These are phyloP conservation scores for Rugosomyces carneus DNA, from an alignment of 1,284 basidiomycete species.

Conservation along the genomic window DNA sequence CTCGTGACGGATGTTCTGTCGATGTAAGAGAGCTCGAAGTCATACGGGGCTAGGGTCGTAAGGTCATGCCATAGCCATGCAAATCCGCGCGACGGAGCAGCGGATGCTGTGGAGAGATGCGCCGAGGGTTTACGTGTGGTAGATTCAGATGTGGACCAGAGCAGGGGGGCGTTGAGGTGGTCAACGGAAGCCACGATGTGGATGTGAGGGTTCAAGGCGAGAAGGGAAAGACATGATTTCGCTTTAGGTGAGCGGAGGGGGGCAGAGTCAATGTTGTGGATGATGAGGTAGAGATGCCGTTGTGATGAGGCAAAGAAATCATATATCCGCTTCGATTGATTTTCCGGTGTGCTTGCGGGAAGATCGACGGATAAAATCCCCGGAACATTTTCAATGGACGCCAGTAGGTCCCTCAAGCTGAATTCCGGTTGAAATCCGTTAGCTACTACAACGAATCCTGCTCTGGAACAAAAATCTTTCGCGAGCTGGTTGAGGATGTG, in stretches of 20 bases:
- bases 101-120: slow-evolving; percentile 12
- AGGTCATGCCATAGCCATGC: slow-evolving; percentile 87
- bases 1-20: slow-evolving; percentile 60
- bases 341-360: slow-evolving; percentile 42
- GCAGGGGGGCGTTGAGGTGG: slow-evolving; percentile 73
- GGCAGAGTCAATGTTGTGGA: slow-evolving; percentile 85
- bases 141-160: slow-evolving; percentile 65
- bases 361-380: slow-evolving; percentile 37
- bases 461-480: slow-evolving; percentile 41
- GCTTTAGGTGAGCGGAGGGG: slow-evolving; percentile 58
- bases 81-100: slow-evolving; percentile 51
- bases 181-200: slow-evolving; percentile 82
- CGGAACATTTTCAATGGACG: slow-evolving; percentile 60
- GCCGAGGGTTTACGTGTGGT: slow-evolving; percentile 42
- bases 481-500: slow-evolving; percentile 71
- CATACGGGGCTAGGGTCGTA: slow-evolving; percentile 79
- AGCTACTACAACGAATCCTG: slow-evolving; percentile 70
- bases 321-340: slow-evolving; percentile 58
- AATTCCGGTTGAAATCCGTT: slow-evolving; percentile 78
- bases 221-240: slow-evolving; percentile 57
- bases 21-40: slow-evolving; percentile 65
- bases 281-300: slow-evolving; percentile 62
- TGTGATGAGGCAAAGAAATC: slow-evolving; percentile 45
- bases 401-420: slow-evolving; percentile 63
- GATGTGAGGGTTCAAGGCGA: slow-evolving; percentile 67